Evolutionary conservation across 2,329 filamentous ascomycete genomes (phyloP).

Genomic region (Teratosphaeria gauchensis): DNA sequence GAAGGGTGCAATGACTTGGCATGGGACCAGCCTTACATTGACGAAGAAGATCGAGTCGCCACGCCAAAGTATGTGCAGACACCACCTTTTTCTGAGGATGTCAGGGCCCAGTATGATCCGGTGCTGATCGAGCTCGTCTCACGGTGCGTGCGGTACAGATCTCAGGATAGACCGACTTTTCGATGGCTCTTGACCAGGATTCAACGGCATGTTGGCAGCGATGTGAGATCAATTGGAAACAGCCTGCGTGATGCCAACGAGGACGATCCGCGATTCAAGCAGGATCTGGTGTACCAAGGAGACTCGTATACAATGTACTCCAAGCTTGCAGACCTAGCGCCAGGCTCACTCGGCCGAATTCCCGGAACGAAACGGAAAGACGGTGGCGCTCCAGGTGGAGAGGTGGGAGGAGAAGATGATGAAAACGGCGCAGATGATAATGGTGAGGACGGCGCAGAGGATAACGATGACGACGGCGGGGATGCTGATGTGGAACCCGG

Average conservation of each 20-base stretch:
- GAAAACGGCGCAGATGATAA: not conserved
- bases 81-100: not conserved
- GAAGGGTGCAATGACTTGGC: not conserved
- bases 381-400: not conserved
- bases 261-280: no score
- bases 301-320: no score
- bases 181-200: not conserved
- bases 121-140: not conserved
- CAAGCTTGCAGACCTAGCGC: no score
- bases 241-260: no score
- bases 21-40: no score
- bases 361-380: not conserved
- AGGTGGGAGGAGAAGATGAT: not conserved
- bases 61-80: not conserved
- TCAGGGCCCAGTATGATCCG: not conserved
- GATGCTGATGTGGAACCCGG: not conserved
- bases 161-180: not conserved
- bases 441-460: not conserved
- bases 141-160: not conserved
- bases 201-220: not conserved
- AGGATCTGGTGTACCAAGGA: no score
- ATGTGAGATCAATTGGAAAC: not conserved
- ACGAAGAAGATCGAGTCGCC: not conserved
- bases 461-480: not conserved
- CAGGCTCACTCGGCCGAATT: not conserved